Evolutionary conservation across 805 yeast genomes (phyloP).

Genomic region (Candida nitratophila): DNA sequence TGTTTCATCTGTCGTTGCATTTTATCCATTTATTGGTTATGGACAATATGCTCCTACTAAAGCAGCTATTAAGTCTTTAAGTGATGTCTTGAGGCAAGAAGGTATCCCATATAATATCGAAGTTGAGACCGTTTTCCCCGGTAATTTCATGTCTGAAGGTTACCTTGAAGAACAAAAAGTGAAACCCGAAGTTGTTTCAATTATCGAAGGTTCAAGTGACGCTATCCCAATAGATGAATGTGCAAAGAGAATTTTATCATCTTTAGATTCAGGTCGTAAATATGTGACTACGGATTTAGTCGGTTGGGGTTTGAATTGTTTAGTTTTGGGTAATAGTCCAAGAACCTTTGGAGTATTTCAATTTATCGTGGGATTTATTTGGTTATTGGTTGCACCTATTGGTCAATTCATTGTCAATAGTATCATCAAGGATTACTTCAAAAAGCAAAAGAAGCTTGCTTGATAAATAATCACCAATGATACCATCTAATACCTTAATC

Average conservation of each 20-base stretch:
- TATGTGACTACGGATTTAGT: slow-evolving; percentile 75
- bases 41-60: slow-evolving; percentile 86
- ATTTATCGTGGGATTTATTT: slow-evolving; percentile 37
- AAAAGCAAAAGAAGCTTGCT: slow-evolving; percentile 16
- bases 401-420: background rate
- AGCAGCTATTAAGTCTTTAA: slow-evolving; percentile 70
- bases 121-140: slow-evolving; percentile 76
- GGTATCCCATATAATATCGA: slow-evolving; percentile 56
- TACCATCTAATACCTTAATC: too few species aligned
- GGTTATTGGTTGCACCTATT: slow-evolving; percentile 39
- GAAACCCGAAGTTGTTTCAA: slow-evolving; percentile 77
- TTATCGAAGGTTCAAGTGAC: slow-evolving; percentile 77
- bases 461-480: background rate
- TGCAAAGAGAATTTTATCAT: slow-evolving; percentile 49
- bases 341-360: slow-evolving; percentile 50
- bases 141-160: slow-evolving; percentile 88
- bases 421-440: slow-evolving; percentile 24
- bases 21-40: slow-evolving; percentile 88
- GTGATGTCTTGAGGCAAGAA: slow-evolving; percentile 79
- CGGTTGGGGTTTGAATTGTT: slow-evolving; percentile 72
- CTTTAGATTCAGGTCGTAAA: slow-evolving; percentile 58
- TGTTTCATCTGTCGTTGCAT: slow-evolving; percentile 73
- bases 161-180: slow-evolving; percentile 70
- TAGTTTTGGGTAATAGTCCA: slow-evolving; percentile 66
- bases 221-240: slow-evolving; percentile 65